phyloP scores from a whole-genome alignment of 192 early-diverging fungal species.

The Gigaspora rosea region DNA sequence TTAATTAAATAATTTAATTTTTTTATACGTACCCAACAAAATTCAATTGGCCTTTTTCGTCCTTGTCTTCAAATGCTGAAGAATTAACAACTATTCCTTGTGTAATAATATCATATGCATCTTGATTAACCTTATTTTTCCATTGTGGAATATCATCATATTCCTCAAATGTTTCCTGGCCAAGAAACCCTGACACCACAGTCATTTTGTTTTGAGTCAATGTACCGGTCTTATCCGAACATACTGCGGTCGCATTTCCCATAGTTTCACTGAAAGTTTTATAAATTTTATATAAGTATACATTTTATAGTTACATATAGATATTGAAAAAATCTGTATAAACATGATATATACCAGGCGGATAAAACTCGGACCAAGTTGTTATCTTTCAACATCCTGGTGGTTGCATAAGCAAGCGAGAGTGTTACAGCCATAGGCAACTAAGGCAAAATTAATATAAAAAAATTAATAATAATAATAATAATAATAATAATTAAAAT shows the following conservation, averaged over 20 bases:
- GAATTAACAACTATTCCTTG: constrained; percentile 75
- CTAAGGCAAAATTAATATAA: neutral
- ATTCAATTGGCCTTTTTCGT: constrained; percentile 57
- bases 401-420: constrained; percentile 80
- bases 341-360: constrained; percentile 42
- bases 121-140: constrained; percentile 48
- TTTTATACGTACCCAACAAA: constrained; percentile 57
- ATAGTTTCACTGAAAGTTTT: constrained; percentile 65
- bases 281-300: neutral
- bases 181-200: constrained; percentile 64
- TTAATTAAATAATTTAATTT: neutral
- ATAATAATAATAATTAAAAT: neutral
- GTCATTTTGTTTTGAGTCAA: constrained; percentile 86
- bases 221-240: constrained; percentile 89
- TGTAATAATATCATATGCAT: constrained; percentile 47
- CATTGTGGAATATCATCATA: constrained; percentile 49
- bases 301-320: too few relatives aligned
- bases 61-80: constrained; percentile 71
- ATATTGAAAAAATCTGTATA: neutral
- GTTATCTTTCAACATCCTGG: constrained; percentile 79
- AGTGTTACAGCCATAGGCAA: constrained; percentile 86
- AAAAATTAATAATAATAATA: neutral
- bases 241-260: constrained; percentile 81
- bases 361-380: constrained; percentile 80
- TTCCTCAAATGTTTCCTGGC: constrained; percentile 47